Base-by-base conservation (phyloP, 2,329 filamentous ascomycete species). In the Onygenales sp. region DNA sequence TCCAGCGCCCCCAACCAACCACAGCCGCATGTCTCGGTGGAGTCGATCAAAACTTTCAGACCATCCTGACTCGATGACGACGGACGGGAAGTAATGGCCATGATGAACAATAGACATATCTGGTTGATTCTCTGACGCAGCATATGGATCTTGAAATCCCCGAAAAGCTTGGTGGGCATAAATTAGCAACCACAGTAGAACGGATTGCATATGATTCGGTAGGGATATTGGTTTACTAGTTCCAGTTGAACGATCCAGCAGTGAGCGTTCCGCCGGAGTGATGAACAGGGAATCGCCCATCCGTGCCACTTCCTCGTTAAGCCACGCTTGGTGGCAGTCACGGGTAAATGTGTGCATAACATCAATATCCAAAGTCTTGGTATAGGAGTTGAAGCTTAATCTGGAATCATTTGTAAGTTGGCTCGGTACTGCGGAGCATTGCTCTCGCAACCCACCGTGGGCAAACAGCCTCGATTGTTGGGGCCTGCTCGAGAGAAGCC, bases 31-130 rank as follows among this genome's bases (percentile, higher is more conserved):
- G 35, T 58, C 55, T n/a, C 43, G 48, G 6, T 54, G 43, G n/a
- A 58, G 51, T n/a, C 41, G 7, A 2, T 35, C 8, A 3, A 43
- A 36, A 36, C 33, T 38, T 42, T 58, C 52, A n/a, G 38, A 32
- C 54, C 54, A 58, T 33, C 52, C 54, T 42, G 50, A 49, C 43
- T 56, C 54, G 6, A 55, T 36, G 7, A 43, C 56, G 7, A 58
- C 43, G n/a, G 54, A 48, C 13, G 54, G 54, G 36, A 56, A 13
- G 8, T 36, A 4, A 11, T 48, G 27, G 21, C 42, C 42, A 6
- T 13, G 2, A 9, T 35, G 41, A 6, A 51, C n/a, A 47, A 51
- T 47, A 10, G 31, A 41, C 47, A 51, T 42, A 21, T 56, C 54
- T 8, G 54, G 54, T 21, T 56, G 36, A 21, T 56, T 56, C n/a